phyloP scores from a whole-genome alignment of 2,329 filamentous ascomycete genomes.

The Daldinia sp. region DNA sequence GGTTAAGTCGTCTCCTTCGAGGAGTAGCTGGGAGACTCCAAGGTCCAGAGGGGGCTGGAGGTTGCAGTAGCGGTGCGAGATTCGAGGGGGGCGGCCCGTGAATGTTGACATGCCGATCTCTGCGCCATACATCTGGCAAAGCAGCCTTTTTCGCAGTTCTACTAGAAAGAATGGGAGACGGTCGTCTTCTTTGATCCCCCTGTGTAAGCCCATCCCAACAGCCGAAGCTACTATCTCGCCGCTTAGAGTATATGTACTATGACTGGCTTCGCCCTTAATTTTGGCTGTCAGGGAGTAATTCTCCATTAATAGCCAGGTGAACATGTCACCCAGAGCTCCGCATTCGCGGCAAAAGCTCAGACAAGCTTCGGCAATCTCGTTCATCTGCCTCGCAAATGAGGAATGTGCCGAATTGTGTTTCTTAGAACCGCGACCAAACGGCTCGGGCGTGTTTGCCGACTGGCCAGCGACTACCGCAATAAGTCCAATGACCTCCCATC shows the following conservation, averaged over 20 bases:
- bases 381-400: constrained; percentile 49
- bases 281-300: constrained; percentile 42
- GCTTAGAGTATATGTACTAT: constrained; percentile 48
- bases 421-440: constrained; percentile 47
- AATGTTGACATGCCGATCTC: constrained; percentile 52
- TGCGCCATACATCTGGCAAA: constrained; percentile 46
- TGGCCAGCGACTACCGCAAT: constrained; percentile 50
- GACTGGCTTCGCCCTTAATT: constrained; percentile 50
- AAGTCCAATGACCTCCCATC: constrained; percentile 54
- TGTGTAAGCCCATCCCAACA: constrained; percentile 52
- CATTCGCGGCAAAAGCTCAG: constrained; percentile 52
- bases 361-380: constrained; percentile 48
- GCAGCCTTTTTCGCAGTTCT: constrained; percentile 48
- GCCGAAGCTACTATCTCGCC: constrained; percentile 50
- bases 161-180: constrained; percentile 51
- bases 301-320: constrained; percentile 51
- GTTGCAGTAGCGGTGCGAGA: constrained; percentile 52
- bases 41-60: constrained; percentile 50
- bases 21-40: constrained; percentile 46
- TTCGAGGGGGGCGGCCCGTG: constrained; percentile 52
- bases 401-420: constrained; percentile 47
- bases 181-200: constrained; percentile 48
- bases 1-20: constrained; percentile 46
- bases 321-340: constrained; percentile 51
- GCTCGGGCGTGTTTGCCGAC: constrained; percentile 46